Percentiles rank a stretch among this genome's conserved stretches.
Evolutionary conservation across 495 filamentous ascomycete genomes (phyloP).

Genomic region (Peziza echinospora): DNA sequence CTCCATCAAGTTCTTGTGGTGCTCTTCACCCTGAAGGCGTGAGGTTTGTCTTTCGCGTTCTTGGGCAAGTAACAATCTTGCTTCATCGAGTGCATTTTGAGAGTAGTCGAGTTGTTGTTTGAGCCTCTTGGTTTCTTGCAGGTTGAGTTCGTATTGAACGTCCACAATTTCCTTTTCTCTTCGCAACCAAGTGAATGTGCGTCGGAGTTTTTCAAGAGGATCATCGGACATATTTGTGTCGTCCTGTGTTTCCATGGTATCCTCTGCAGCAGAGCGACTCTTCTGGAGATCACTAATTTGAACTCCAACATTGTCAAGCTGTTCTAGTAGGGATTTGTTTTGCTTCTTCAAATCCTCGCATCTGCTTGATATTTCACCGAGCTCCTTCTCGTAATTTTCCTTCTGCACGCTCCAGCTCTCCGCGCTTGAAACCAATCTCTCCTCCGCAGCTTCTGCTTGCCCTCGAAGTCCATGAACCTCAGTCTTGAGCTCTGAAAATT

Average conservation of each 20-base stretch:
- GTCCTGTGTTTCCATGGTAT: conserved; percentile 22
- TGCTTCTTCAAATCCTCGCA: conserved; percentile 64
- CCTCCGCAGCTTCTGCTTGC: conserved; percentile 61
- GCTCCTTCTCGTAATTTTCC: conserved; percentile 60
- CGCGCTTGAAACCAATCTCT: conserved; percentile 55
- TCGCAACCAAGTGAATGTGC: conserved; percentile 76
- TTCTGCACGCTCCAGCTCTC: conserved; percentile 68
- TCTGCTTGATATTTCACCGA: conserved; percentile 51
- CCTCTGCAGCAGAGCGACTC: conserved; percentile 35
- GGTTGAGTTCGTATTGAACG: conserved; percentile 71
- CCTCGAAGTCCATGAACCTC: conserved; percentile 47
- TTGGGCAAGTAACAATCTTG: conserved; percentile 64
- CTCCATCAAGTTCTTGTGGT: conserved; percentile 72
- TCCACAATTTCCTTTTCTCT: conserved; percentile 95
- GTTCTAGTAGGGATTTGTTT: conserved; percentile 69
- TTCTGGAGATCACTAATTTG: conserved; percentile 62
- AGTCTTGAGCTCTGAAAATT: conserved; percentile 61
- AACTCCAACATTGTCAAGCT: conserved; percentile 57
- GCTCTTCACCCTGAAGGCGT: conserved; percentile 42
- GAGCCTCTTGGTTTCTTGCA: conserved; percentile 65
- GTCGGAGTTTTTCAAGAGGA: conserved; percentile 52
- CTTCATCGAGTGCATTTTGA: conserved; percentile 67
- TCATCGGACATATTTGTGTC: conserved; percentile 22
- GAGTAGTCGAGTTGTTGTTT: conserved; percentile 77
- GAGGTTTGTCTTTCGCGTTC: conserved; percentile 61